Evolutionary conservation across 2,329 filamentous ascomycete species (phyloP).

Genomic region (Diaporthe humulicola): DNA sequence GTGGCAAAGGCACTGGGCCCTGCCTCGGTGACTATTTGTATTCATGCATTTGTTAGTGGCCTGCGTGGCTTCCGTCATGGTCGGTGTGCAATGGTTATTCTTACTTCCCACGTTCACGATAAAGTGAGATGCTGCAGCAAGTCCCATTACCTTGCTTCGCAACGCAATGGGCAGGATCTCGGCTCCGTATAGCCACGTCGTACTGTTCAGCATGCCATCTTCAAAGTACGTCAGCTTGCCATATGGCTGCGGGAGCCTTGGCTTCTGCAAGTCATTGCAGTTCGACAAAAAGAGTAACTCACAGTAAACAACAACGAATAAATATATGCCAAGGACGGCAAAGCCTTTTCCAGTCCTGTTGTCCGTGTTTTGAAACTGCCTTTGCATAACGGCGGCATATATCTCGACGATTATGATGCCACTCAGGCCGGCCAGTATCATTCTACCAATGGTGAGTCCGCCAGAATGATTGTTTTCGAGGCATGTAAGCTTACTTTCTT

Average conservation of each 20-base stretch:
- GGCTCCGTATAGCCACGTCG: conserved; percentile 68
- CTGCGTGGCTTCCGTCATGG: background rate
- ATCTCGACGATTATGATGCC: conserved; percentile 69
- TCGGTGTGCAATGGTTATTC: background rate
- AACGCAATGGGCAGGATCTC: conserved; percentile 67
- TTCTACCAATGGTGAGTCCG: conserved; percentile 49
- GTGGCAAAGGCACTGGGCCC: conserved; percentile 68
- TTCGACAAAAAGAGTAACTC: conserved; percentile 40
- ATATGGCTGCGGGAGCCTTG: background rate
- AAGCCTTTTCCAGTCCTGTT: conserved; percentile 71
- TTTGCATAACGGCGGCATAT: conserved; percentile 71
- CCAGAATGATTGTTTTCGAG: no score
- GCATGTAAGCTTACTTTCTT: conserved; percentile 56
- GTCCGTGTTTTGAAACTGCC: conserved; percentile 66
- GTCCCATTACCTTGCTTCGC: conserved; percentile 67
- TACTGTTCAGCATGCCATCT: conserved; percentile 66
- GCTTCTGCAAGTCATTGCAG: no score
- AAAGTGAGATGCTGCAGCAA: conserved; percentile 66
- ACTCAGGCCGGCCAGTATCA: conserved; percentile 66
- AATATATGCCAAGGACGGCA: conserved; percentile 70
- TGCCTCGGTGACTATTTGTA: conserved; percentile 59
- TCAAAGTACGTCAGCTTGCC: background rate
- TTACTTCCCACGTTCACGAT: conserved; percentile 63
- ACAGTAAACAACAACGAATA: conserved; percentile 70
- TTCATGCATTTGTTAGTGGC: no score